A percentile compares a stretch with the other conserved stretches of the same genome.
Evolutionary conservation across 257 asterid species (phyloP).

Genomic region (Cinchona pubescens): DNA sequence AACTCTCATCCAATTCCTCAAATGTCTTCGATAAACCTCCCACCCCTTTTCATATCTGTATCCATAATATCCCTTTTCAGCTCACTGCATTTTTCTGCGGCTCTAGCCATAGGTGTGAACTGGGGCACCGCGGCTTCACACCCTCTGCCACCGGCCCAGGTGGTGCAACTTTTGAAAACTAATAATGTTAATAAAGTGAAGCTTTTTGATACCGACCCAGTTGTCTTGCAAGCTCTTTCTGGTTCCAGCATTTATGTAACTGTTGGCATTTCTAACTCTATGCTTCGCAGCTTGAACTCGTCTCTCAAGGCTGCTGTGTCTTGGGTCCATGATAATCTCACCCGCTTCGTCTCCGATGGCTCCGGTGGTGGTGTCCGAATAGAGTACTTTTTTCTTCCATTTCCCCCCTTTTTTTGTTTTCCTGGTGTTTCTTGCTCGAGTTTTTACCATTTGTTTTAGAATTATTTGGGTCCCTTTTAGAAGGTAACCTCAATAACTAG

Average conservation of each 20-base stretch:
- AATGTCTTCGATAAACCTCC: constrained; percentile 30
- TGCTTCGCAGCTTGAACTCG: constrained; percentile 71
- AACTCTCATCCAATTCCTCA: neutral
- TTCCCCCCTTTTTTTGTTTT: neutral
- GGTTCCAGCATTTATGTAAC: constrained; percentile 63
- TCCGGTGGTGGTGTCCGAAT: constrained; percentile 51
- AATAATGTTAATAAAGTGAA: constrained; percentile 58
- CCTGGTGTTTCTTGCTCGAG: neutral
- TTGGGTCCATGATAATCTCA: constrained; percentile 90
- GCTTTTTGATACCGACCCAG: constrained; percentile 69
- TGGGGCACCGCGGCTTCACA: constrained; percentile 86
- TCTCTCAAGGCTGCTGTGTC: constrained; percentile 67
- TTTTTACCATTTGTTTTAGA: neutral
- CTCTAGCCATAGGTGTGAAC: constrained; percentile 60
- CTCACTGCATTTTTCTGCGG: constrained; percentile 19
- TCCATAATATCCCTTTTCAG: neutral
- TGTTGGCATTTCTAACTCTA: constrained; percentile 69
- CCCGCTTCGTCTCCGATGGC: constrained; percentile 63
- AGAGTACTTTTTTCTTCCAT: constrained; percentile 37
- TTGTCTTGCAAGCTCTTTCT: constrained; percentile 54
- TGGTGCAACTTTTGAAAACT: constrained; percentile 69
- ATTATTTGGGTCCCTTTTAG: too few relatives aligned
- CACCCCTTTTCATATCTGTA: constrained; percentile 12
- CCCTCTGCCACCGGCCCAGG: constrained; percentile 71
- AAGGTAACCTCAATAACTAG: too few relatives aligned